Evolutionary conservation across 768 basidiomycete species (phyloP), one percentile per base, ranked within the genome.

Genomic region (Mycena vulgaris): DNA sequence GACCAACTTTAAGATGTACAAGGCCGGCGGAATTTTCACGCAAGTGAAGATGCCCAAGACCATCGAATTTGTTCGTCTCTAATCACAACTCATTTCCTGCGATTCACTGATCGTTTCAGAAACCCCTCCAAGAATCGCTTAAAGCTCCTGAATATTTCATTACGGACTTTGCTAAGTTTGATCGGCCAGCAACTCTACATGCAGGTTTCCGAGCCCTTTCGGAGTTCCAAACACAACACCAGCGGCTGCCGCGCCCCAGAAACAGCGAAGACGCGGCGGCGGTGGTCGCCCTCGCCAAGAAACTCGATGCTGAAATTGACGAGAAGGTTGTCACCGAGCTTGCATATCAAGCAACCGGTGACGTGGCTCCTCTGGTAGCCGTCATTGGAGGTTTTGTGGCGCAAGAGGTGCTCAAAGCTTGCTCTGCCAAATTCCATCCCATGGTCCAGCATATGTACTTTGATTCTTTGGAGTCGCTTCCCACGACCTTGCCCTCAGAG

Each of bases 41-140:
- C 98, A 99, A 81, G 96, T 99, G 72, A 99, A 99, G 84, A 97
- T 98, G 96, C 98, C 98, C 13, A 99, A 97, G 83, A 88, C 96
- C 57, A 84, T 98, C 56, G 90, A 96, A 79, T 99, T 98, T 76
- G 97, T 98, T 75, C 77, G 96, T 87, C 4, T 47, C 28, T 19
- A 42, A 31, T 56, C 40, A 17, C 73, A 42, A 39, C 55, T 31
- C 14, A 21, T 42, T 23, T 35, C 45, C 49, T 14, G 27, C 67
- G 63, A 42, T 33, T 70, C 11, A 65, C 75, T 42, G 51, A 8
- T 51, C 19, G 25, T 31, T 27, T 3, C 75, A 99, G 97, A 98
- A 98, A 96, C 89, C 96, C 2, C 87, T 99, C 23, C 88, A 92
- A 75, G 95, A 98, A 74, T 95, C 96, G 0, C 80, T 95, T 57